A percentile compares a stretch with the other conserved stretches of the same genome.
Evolutionary conservation across 2,329 filamentous ascomycete species (phyloP).

Genomic region (Trichoderma atroviride): DNA sequence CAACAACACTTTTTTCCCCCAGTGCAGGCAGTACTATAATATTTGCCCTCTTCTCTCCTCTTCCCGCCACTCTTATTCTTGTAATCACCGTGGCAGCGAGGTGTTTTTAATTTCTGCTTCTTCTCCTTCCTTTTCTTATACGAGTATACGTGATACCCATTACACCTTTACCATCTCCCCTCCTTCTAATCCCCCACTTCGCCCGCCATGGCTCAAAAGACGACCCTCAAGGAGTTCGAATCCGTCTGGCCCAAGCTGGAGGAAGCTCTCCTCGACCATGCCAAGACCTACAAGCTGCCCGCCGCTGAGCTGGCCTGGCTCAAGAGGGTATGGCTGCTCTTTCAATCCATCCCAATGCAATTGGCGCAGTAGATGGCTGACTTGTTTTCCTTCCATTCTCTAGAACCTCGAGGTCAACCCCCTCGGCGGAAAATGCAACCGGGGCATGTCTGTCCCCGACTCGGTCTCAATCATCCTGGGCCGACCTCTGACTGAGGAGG

Average conservation of each 20-base stretch:
- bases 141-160: not conserved
- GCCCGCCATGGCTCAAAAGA: slow-evolving; percentile 65
- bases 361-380: not conserved
- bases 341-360: not conserved
- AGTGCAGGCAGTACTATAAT: slow-evolving; percentile 5
- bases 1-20: not conserved
- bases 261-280: slow-evolving; percentile 77
- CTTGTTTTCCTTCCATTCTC: not conserved
- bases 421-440: slow-evolving; percentile 95
- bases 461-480: slow-evolving; percentile 78
- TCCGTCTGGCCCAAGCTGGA: slow-evolving; percentile 84
- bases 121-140: not conserved
- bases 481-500: slow-evolving; percentile 70
- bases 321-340: slow-evolving; percentile 62
- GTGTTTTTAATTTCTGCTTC: not conserved
- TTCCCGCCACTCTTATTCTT: not conserved
- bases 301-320: slow-evolving; percentile 83
- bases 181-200: not conserved
- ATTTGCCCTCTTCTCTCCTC: not conserved
- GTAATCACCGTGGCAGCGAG: not conserved
- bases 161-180: not conserved
- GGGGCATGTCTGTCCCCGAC: slow-evolving; percentile 96
- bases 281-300: slow-evolving; percentile 80
- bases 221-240: slow-evolving; percentile 85
- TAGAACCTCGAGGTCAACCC: slow-evolving; percentile 75